Evolutionary conservation across 257 asterid species (phyloP).

Genomic region (Rauvolfia tetraphylla): DNA sequence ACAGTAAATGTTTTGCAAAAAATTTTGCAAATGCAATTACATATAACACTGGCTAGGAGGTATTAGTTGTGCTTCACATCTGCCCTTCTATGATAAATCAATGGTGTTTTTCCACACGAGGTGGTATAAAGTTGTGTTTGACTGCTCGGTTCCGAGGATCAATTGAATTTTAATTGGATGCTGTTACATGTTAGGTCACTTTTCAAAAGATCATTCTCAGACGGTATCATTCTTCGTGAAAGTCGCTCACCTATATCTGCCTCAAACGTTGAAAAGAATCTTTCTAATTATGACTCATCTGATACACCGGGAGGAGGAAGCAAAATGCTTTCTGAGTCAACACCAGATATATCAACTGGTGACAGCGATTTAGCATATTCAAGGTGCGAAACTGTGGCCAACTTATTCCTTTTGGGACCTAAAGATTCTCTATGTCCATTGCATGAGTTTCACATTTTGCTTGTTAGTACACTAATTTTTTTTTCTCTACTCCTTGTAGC

Average conservation of each 20-base stretch:
- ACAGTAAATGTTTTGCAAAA: background rate
- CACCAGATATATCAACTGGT: conserved; percentile 57
- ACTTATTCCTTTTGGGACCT: conserved; percentile 8
- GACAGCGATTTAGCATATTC: conserved; percentile 55
- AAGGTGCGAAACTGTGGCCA: conserved; percentile 42
- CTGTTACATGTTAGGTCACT: conserved; percentile 43
- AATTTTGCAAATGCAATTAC: background rate
- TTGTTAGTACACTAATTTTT: background rate
- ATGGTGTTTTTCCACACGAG: background rate
- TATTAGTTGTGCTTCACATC: background rate
- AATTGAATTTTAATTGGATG: conserved; percentile 19
- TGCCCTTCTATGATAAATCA: background rate
- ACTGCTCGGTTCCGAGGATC: conserved; percentile 18
- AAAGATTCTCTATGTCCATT: background rate
- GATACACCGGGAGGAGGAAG: conserved; percentile 44
- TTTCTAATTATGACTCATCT: conserved; percentile 44
- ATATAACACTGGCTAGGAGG: background rate
- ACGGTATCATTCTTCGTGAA: conserved; percentile 77
- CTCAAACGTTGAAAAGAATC: conserved; percentile 36
- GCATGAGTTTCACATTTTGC: background rate
- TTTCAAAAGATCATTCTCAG: conserved; percentile 81
- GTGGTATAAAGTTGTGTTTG: background rate
- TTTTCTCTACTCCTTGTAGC: background rate
- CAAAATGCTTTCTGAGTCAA: conserved; percentile 59
- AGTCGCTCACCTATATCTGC: conserved; percentile 46